Base-by-base conservation (phyloP, 257 asterid species). In the Cruciata laevipes region DNA sequence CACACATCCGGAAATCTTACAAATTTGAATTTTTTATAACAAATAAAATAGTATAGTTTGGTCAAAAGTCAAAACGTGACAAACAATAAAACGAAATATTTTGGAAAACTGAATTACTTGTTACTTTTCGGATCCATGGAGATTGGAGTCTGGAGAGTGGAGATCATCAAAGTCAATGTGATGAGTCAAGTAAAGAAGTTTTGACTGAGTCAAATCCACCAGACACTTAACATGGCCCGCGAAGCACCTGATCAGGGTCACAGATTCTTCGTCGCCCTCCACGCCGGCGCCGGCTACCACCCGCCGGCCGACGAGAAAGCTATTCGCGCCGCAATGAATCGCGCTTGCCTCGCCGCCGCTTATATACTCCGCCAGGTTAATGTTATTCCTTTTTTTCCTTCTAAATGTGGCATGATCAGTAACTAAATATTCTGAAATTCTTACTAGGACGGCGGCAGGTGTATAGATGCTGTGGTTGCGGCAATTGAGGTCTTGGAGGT, bases 261-360 rank as follows among this genome's bases (percentile, higher is more conserved):
- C 56, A 81, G 78, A 58, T 89, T 82, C 80, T 93, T 93, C 79
- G 88, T 93, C 7, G 95, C 97, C 69, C 90, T 93, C 20, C 98
- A 93, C 83, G 98, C 88, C 62, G 97, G 97, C 75, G 98, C 98
- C 16, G 96, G 96, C 60, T 89, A 60, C 72, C 98, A 89, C 85
- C 72, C 98, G 77, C 95, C 89, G 66, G 71, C 90, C 33, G 86
- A 85, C 75, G 98, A 89, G 84, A 88, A 83, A 77, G 84, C 90
- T 62, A 93, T 93, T 65, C 93, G 96, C 60, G 79, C 76, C 57
- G 95, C 82, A 71, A 85, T 93, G 88, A 87, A 79, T 64, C 94
- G 91, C 21, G 95, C 98, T 73, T 86, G 94, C 71, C 66, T 78
- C 61, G 89, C 96, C 25, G 95, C 98, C 20, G 84, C 96, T 75